phyloP scores from a whole-genome alignment of 129 eudicot species.

The Arctium minus region DNA sequence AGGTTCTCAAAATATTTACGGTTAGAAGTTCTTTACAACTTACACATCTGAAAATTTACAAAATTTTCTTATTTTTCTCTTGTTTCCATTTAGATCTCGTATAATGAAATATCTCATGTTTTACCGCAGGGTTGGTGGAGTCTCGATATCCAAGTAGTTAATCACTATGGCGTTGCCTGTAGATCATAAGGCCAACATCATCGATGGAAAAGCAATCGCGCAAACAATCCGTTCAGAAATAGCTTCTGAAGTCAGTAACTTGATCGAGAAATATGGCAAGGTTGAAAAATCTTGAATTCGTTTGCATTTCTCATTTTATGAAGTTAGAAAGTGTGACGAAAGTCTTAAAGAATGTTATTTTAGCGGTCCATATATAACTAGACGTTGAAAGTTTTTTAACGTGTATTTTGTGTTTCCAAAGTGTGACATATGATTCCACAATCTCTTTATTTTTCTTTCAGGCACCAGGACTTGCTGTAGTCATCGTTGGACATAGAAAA shows the following conservation, averaged over 20 bases:
- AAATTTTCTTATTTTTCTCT: not conserved
- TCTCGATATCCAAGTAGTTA: constrained; percentile 4
- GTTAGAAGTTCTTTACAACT: not conserved
- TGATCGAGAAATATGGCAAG: constrained; percentile 71
- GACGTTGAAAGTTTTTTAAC: not conserved
- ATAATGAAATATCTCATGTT: not conserved
- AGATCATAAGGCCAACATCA: constrained; percentile 65
- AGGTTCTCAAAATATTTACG: not conserved
- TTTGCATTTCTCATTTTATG: not conserved
- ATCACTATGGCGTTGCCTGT: constrained; percentile 40
- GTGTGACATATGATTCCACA: not conserved
- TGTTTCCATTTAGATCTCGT: not conserved
- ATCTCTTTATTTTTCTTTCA: constrained; percentile 11
- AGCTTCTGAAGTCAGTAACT: constrained; percentile 58
- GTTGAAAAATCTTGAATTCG: not conserved
- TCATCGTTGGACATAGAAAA: constrained; percentile 82
- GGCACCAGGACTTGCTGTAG: constrained; percentile 97
- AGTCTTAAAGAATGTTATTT: not conserved
- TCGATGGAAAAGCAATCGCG: constrained; percentile 85
- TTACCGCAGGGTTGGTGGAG: constrained; percentile 6
- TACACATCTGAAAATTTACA: not conserved
- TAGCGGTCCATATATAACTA: not conserved
- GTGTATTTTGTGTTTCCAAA: not conserved
- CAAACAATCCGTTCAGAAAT: constrained; percentile 88
- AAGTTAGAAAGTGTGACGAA: not conserved